Conservation (phyloP, 2,329 filamentous ascomycete genomes). For the Fusarium sp. region DNA sequence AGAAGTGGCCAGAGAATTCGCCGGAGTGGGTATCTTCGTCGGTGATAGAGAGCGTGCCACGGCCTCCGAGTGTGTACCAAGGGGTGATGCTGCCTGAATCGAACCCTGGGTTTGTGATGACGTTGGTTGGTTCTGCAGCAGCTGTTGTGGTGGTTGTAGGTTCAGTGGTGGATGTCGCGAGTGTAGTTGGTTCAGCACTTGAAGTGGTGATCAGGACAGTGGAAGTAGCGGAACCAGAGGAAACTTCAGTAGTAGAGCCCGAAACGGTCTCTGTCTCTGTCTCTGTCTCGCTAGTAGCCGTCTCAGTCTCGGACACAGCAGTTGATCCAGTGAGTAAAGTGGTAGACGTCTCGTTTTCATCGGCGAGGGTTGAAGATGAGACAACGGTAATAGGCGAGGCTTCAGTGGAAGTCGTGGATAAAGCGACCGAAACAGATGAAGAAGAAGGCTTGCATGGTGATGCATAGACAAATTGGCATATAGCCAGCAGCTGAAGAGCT, state of each 20-base stretch:
- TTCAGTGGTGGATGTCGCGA: neutral
- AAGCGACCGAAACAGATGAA: accelerated
- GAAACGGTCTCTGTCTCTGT: neutral
- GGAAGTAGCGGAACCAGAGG: neutral
- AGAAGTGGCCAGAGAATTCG: neutral
- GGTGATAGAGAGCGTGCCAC: neutral
- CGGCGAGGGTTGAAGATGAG: neutral
- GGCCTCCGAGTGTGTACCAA: neutral
- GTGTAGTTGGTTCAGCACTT: neutral
- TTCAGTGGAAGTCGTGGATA: neutral
- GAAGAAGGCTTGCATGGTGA: neutral
- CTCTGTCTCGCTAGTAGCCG: neutral
- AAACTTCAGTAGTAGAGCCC: neutral
- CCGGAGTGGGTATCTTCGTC: neutral
- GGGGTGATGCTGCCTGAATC: accelerated
- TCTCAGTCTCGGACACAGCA: neutral
- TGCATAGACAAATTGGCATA: neutral
- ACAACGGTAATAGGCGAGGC: accelerated
- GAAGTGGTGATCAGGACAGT: neutral
- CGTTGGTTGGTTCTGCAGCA: neutral
- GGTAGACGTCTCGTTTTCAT: neutral
- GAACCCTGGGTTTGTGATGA: neutral
- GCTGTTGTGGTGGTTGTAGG: neutral
- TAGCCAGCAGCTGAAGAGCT: neutral
- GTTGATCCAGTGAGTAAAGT: neutral